These are phyloP conservation scores for Nelumbo lutea DNA, from an alignment of 164 flowering plant genomes.

Conservation along the genomic window DNA sequence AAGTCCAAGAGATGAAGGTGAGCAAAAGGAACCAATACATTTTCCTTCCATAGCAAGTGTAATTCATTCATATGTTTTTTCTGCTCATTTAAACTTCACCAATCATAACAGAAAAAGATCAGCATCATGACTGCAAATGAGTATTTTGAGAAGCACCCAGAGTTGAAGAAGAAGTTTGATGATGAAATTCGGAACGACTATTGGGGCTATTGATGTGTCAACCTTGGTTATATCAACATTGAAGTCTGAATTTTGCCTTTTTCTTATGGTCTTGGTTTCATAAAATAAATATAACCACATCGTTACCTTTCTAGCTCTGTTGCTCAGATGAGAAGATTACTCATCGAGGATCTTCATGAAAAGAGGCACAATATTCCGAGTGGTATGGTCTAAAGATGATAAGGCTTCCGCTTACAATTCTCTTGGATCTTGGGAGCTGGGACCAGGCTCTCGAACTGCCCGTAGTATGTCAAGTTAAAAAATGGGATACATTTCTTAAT, in stretches of 20 bases:
- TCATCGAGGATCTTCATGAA: no score
- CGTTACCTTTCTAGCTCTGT: constrained; percentile 1
- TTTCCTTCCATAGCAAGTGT: neutral
- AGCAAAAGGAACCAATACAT: neutral
- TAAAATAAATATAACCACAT: constrained; percentile 10
- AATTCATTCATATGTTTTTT: neutral
- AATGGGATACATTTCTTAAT: no score
- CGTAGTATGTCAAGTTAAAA: no score
- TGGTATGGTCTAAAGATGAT: no score
- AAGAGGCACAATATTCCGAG: no score
- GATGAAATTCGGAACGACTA: constrained; percentile 90
- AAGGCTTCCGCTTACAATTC: no score
- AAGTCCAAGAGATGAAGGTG: constrained; percentile 89
- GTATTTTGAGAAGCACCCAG: constrained; percentile 93
- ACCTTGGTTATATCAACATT: neutral
- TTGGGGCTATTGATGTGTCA: constrained; percentile 75
- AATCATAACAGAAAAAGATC: constrained; percentile 56
- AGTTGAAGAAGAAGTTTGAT: constrained; percentile 85
- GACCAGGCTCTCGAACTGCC: no score
- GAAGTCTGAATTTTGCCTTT: neutral
- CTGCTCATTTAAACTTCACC: constrained; percentile 5
- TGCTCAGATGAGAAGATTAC: neutral
- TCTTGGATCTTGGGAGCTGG: no score
- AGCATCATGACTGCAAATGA: constrained; percentile 95
- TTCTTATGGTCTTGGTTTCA: constrained; percentile 1